Evolutionary conservation across 805 yeast genomes (phyloP), one percentile per base, ranked within the genome.

Genomic region (Priceomyces medius): DNA sequence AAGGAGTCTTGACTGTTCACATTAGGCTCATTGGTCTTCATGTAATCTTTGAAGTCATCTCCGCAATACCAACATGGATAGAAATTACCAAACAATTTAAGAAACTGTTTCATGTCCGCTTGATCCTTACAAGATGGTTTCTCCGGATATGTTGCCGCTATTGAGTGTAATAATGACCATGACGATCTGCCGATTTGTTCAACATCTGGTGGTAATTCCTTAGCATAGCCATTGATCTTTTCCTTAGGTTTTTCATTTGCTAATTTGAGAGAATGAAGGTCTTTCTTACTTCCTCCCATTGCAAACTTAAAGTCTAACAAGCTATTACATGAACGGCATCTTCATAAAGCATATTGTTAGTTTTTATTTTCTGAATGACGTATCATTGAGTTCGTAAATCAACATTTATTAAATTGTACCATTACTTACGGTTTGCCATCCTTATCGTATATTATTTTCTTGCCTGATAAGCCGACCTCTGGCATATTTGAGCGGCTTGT

Each of bases 11-110:
- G 88, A 4, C 78, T 75, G 14, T 65, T 68, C 3, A 81, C 85
- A 42, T 68, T 70, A 14, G 88, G 86, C 51, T 75, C 80, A 31
- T 72, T 60, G 39, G 61, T 66, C 7, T 56, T 55, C 20, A 88
- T 69, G 60, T 85, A 88, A 21, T 63, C 60, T 40, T 79, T 73
- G 63, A 93, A 88, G 58, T 91, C 98, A 26, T 77, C 76, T 0
- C 95, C 97, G 67, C 98, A 91, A 68, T 80, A 81, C 85, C 90
- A 83, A 62, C 99, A 91, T 2, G 99, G 99, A 56, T 91, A 93
- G 23, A 91, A 71, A 45, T 80, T 79, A 3, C 93, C 80, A 55
- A 93, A 88, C 2, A 86, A 65, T 3, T 65, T 66, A 38, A 93
- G 58, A 50, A 93, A 90, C 37, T 78, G 76, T 36, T 64, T 68